Base-by-base conservation (phyloP, 306 rosid genomes). In the Trifolium repens region DNA sequence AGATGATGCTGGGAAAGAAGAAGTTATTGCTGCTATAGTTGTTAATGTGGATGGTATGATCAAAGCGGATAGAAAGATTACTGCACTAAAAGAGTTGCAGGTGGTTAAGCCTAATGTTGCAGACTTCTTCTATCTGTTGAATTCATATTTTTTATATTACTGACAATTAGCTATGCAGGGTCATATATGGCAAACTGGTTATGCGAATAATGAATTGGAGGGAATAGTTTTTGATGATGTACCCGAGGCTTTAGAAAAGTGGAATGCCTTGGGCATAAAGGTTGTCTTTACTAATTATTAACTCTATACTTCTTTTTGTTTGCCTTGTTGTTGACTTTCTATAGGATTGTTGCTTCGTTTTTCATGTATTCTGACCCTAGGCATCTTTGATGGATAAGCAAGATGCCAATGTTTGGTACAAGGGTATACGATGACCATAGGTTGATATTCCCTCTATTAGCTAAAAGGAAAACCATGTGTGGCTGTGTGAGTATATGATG, bases 111-210 rank as follows among this genome's bases (percentile, higher is more conserved):
- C 32, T 69, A 43, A 43, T 57, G 58, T 40, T 49, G 35, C 78
- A 3, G 47, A 47, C 22, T 73, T 64, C 22, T 63, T 15, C 66
- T 67, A 47, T 73, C 16, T 37, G 35, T 58, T 70, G 59, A 67
- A 62, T 73, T 26, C 55, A 46, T 55, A 57, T 75, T 69, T 55
- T 69, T 77, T 71, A 67, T 69, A 35, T 60, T 34, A 69, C 82
- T 83, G 82, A 86, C 61, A 9, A 72, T 55, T 74, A 55, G 30
- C 75, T 40, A 39, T 81, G 72, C 91, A 94, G 98, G 98, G 98
- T 77, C 98, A 91, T 81, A 91, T 94, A 74, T 94, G 98, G 98
- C 83, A 35, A 85, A 88, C 91, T 70, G 98, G 98, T 79, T 94
- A 63, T 80, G 90, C 87, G 83, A 91, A 85, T 67, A 85, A 90